Evolutionary conservation across 768 basidiomycete genomes (phyloP).

Genomic region (Hemileccinum rubropunctum): DNA sequence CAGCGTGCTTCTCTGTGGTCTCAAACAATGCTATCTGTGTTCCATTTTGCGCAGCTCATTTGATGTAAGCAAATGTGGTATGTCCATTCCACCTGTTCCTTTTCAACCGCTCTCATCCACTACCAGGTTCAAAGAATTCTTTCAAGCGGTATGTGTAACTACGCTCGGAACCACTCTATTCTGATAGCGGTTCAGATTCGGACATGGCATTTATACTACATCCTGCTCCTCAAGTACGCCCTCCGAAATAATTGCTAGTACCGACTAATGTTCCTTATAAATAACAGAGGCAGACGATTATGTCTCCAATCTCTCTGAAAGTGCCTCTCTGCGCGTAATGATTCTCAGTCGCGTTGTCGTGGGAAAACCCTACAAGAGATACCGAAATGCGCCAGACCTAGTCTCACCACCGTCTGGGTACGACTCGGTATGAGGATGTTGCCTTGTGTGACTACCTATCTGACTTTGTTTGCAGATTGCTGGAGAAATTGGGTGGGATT

Average conservation of each 20-base stretch:
- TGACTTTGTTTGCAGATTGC: constrained; percentile 40
- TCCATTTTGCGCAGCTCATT: constrained; percentile 57
- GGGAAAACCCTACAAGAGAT: constrained; percentile 52
- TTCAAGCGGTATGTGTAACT: constrained; percentile 42
- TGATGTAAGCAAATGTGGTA: constrained; percentile 58
- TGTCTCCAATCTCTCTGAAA: constrained; percentile 39
- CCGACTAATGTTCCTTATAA: constrained; percentile 2
- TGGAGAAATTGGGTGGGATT: constrained; percentile 59
- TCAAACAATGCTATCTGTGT: constrained; percentile 54
- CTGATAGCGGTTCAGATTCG: constrained; percentile 45
- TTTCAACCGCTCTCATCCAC: constrained; percentile 8
- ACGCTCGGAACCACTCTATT: neutral
- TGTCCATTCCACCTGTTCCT: constrained; percentile 14
- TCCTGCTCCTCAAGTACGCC: constrained; percentile 62
- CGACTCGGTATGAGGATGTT: constrained; percentile 48
- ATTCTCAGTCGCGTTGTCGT: constrained; percentile 63
- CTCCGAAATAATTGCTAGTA: neutral
- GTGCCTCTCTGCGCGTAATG: constrained; percentile 46
- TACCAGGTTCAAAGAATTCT: constrained; percentile 50
- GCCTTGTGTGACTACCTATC: neutral
- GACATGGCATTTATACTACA: constrained; percentile 67
- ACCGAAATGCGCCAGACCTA: constrained; percentile 46
- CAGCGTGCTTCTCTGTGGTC: constrained; percentile 46
- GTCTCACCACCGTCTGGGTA: constrained; percentile 53
- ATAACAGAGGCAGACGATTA: constrained; percentile 67